Conservation (phyloP, 169 alveolate genomes). For the Cryptosporidium meleagridis region DNA sequence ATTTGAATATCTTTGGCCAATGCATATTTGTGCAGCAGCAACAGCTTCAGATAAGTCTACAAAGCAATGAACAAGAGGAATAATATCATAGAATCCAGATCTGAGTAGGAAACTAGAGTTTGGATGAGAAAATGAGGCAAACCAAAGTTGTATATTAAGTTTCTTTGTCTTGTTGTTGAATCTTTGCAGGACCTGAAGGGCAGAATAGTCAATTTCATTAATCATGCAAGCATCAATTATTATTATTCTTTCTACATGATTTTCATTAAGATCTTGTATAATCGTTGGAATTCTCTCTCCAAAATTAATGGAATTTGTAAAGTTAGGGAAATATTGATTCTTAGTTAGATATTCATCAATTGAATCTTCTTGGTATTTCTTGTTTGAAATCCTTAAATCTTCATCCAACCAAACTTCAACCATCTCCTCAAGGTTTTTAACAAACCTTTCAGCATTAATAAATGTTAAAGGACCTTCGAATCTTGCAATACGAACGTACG, state of each 20-base stretch:
- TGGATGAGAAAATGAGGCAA: constrained; percentile 57
- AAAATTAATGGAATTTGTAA: constrained; percentile 28
- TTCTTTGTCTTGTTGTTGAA: constrained; percentile 21
- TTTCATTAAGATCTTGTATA: constrained; percentile 49
- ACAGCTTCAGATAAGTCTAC: constrained; percentile 66
- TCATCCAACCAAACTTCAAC: constrained; percentile 46
- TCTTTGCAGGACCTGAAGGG: constrained; percentile 25
- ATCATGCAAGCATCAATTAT: constrained; percentile 64
- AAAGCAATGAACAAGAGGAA: constrained; percentile 72
- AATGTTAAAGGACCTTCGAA: constrained; percentile 66
- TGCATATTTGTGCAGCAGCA: constrained; percentile 67
- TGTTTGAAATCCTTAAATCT: neutral
- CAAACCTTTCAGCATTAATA: constrained; percentile 38
- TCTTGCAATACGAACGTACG: constrained; percentile 46
- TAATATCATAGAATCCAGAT: constrained; percentile 63
- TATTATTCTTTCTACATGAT: constrained; percentile 49
- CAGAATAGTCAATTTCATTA: constrained; percentile 59
- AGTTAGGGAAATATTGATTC: constrained; percentile 1
- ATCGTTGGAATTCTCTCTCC: constrained; percentile 63
- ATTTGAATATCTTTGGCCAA: neutral
- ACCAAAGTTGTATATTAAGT: constrained; percentile 36
- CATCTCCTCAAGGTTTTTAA: constrained; percentile 9
- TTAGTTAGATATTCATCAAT: constrained; percentile 6
- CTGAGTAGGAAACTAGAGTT: constrained; percentile 55
- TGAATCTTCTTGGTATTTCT: neutral